Evolutionary conservation across 2,329 filamentous ascomycete genomes (phyloP).

Genomic region (Gaeumannomyces sp.): DNA sequence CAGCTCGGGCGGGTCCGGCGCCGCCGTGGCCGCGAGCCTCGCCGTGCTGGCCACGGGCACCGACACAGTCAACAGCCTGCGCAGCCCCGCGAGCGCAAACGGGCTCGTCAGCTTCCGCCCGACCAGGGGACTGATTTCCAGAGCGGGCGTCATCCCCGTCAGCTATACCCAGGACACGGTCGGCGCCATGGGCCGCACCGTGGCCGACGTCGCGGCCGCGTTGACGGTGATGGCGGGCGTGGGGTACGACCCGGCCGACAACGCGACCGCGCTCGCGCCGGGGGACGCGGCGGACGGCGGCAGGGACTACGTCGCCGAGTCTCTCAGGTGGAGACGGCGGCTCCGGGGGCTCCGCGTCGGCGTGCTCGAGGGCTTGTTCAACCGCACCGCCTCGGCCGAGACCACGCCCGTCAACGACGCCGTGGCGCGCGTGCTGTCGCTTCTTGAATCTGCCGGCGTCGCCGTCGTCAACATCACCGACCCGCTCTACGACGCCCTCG

Average conservation of each 20-base stretch:
- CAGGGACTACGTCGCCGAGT: conserved; percentile 37
- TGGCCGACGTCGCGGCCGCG: conserved; percentile 43
- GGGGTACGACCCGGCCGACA: conserved; percentile 45
- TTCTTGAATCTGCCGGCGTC: conserved; percentile 40
- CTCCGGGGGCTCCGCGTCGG: conserved; percentile 27
- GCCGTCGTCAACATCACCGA: conserved; percentile 43
- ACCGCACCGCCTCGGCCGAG: conserved; percentile 43
- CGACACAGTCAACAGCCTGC: conserved; percentile 56
- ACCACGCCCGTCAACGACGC: conserved; percentile 50
- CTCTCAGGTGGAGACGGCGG: conserved; percentile 10
- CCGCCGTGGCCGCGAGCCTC: conserved; percentile 49
- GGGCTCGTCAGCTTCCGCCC: conserved; percentile 54
- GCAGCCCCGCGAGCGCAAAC: conserved; percentile 56
- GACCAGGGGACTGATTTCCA: conserved; percentile 44
- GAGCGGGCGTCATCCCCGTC: conserved; percentile 47
- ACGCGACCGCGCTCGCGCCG: conserved; percentile 43
- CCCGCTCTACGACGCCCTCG: conserved; percentile 43
- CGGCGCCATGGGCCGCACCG: conserved; percentile 46
- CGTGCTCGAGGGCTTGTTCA: conserved; percentile 48
- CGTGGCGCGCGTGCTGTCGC: conserved; percentile 40
- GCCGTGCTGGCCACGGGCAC: conserved; percentile 53
- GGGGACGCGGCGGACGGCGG: conserved; percentile 28
- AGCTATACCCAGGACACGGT: conserved; percentile 50
- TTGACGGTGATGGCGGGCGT: conserved; percentile 47
- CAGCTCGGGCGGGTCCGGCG: conserved; percentile 56